Base-by-base conservation (phyloP, 352 stramenopile species). In the Phytopythium cucurbitacearum region DNA sequence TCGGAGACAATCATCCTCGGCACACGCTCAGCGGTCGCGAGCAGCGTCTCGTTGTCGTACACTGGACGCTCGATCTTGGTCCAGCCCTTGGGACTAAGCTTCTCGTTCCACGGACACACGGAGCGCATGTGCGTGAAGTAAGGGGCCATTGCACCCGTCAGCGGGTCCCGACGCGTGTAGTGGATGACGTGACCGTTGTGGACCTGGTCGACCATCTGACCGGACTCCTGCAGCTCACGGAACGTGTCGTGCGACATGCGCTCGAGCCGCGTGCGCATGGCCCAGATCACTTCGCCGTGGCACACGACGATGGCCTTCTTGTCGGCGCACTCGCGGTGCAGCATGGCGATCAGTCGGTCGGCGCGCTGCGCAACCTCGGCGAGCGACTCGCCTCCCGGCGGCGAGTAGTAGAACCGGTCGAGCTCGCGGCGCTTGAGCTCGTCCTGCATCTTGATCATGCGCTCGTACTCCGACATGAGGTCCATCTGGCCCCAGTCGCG, bases 201-300 rank as follows among this genome's bases (percentile, higher is more conserved):
- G 42, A 96, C 89, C 69, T 94, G 87, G 48, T 96, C 87, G 16
- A 93, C 83, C 81, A 91, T 91, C 49, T 86, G 78, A 0, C 81
- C 81, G 0, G 78, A 91, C 47, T 92, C 76, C 49, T 94, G 83
- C 5, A 95, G 62, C 58, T 95, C 85, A 36, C 85, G 83, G 51
- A 93, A 95, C 35, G 76, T 92, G 59, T 94, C 85, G 50, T 95
- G 85, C 11, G 77, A 89, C 84, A 96, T 94, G 34, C 84, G 78
- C 64, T 96, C 86, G 12, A 96, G 71, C 1, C 86, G 74, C 42
- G 85, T 92, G 40, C 86, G 85, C 67, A 96, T 88, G 11, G 86
- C 86, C 86, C 86, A 96, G 67, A 96, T 96, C 15, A 96, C 82
- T 71, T 96, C 86, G 47, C 84, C 85, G 54, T 96, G 86, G 45